Percentiles rank a stretch among this genome's conserved stretches.
Evolutionary conservation across 495 filamentous ascomycete genomes (phyloP).

Genomic region (Astrothelium subdiscretum): DNA sequence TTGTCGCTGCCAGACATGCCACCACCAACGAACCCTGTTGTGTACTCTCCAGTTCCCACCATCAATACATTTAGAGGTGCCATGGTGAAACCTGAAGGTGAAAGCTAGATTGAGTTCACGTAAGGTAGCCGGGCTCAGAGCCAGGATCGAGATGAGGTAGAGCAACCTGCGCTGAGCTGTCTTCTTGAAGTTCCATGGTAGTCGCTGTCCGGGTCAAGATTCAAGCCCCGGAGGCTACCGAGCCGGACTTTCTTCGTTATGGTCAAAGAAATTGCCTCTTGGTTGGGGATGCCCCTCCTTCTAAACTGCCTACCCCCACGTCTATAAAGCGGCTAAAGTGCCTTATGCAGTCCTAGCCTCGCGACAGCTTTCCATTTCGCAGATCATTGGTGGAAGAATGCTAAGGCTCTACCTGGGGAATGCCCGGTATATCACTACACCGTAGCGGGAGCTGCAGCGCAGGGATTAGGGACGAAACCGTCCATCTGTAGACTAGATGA

Average conservation of each 20-base stretch:
- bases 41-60: constrained; percentile 95
- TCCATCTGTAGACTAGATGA: neutral
- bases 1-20: constrained; percentile 74
- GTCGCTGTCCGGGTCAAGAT: neutral
- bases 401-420: neutral
- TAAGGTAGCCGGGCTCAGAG: neutral
- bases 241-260: neutral
- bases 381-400: neutral
- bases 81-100: constrained; percentile 31
- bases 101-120: neutral
- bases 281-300: neutral
- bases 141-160: neutral
- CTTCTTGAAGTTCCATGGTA: neutral
- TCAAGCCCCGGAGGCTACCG: neutral
- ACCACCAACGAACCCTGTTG: constrained; percentile 76
- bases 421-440: neutral
- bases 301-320: neutral
- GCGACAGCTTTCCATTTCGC: neutral
- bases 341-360: neutral
- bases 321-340: neutral
- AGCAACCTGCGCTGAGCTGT: neutral
- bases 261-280: neutral
- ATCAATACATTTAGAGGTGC: constrained; percentile 77
- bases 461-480: neutral
- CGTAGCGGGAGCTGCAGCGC: neutral